Percentiles rank a stretch among this genome's conserved stretches.
phyloP scores from a whole-genome alignment of 495 filamentous ascomycete genomes.

The Halenospora varia region DNA sequence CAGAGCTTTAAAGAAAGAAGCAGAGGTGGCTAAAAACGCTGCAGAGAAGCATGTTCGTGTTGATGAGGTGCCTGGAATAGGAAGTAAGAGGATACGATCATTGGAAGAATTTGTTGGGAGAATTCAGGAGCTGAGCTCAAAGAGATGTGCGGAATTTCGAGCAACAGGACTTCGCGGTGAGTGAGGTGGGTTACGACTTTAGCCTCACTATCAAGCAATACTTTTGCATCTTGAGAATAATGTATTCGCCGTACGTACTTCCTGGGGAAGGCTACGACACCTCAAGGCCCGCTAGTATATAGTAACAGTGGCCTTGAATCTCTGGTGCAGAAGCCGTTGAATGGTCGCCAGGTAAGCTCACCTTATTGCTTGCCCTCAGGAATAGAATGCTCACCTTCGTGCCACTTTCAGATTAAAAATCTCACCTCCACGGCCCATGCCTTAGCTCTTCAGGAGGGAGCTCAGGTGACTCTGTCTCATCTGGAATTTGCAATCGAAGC shows the following conservation, averaged over 20 bases:
- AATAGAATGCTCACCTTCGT: conserved; percentile 18
- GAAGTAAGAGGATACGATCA: conserved; percentile 19
- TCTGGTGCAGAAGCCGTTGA: conserved; percentile 16
- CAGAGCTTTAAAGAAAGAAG: conserved; percentile 20
- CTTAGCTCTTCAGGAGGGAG: conserved; percentile 13
- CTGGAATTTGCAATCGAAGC: conserved; percentile 14
- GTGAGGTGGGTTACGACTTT: conserved; percentile 18
- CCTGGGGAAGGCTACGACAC: conserved; percentile 14
- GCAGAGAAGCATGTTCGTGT: conserved; percentile 19
- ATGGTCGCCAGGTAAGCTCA: conserved; percentile 16
- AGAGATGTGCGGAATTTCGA: conserved; percentile 20
- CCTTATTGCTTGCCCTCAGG: conserved; percentile 7
- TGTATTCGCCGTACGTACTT: conserved; percentile 18
- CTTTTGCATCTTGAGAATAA: conserved; percentile 20
- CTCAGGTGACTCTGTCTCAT: conserved; percentile 18
- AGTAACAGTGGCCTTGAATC: conserved; percentile 13
- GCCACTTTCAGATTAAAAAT: conserved; percentile 18
- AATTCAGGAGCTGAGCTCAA: conserved; percentile 20
- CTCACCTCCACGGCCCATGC: conserved; percentile 15
- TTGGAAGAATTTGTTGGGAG: conserved; percentile 20
- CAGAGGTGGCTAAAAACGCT: conserved; percentile 18
- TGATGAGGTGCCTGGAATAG: conserved; percentile 18
- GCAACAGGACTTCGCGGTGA: conserved; percentile 18
- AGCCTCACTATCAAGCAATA: conserved; percentile 20
- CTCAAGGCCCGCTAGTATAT: conserved; percentile 9